Evolutionary conservation across 257 asterid genomes (phyloP), one percentile per base, ranked within the genome.

Genomic region (Coffea eugenioides): DNA sequence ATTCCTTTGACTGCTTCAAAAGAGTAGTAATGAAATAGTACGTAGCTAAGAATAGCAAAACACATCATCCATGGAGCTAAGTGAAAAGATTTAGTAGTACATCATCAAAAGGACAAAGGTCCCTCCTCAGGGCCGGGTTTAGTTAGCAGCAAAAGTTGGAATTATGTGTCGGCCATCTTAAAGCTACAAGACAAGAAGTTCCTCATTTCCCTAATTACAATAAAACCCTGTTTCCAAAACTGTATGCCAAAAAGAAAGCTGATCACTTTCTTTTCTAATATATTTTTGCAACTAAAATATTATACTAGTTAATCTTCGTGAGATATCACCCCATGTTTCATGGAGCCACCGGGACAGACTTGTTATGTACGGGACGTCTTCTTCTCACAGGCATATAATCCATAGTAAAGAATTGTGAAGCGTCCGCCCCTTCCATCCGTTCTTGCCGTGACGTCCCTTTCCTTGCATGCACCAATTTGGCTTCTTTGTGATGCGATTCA

Each of bases 311-410:
- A 64, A 6, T 51, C 4, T 5, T 69, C 5, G 36, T 23, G 12
- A 51, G 12, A 51, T 59, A 34, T 27, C 72, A 51, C 43, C 51
- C 82, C 84, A 77, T 71, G 76, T 84, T 87, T 89, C 77, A 92
- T 43, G 97, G 98, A 72, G 81, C 69, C 57, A 80, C 69, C 25
- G 93, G 93, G 52, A 86, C 34, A 70, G 83, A 86, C 83, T 85
- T 84, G 95, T 94, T 94, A 74, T 94, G 97, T 80, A 92, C 87
- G 1, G 97, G 98, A 39, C 89, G 88, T 70, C 98, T 86, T 75
- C 85, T 85, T 88, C 88, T 92, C 64, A 91, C 91, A 82, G 85
- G 80, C 43, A 31, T 11, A 85, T 94, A 94, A 84, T 94, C 98
- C 98, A 94, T 92, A 6, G 92, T 88, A 18, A 84, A 88, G 49